Evolutionary conservation across 495 filamentous ascomycete species (phyloP).

Genomic region (Aspergillus diversus): DNA sequence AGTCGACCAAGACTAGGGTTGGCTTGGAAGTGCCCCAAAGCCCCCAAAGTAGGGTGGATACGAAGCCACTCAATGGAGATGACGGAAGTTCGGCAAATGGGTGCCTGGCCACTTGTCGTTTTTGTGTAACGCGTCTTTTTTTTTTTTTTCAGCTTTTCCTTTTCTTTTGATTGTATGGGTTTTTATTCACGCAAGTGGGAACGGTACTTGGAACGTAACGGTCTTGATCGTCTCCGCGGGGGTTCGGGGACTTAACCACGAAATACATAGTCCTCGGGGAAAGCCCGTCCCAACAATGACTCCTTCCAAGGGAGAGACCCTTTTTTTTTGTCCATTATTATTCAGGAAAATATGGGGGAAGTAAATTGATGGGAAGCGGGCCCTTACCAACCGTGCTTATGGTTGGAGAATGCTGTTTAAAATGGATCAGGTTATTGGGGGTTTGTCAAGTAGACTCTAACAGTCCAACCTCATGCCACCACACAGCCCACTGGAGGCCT

Average conservation of each 20-base stretch:
- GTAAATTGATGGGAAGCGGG: background rate
- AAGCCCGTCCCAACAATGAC: no score
- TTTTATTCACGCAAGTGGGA: background rate
- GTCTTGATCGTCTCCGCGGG: background rate
- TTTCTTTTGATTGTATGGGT: background rate
- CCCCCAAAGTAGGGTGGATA: background rate
- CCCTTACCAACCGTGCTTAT: background rate
- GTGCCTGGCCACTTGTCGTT: background rate
- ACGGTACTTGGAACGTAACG: background rate
- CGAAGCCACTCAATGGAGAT: background rate
- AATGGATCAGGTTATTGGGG: background rate
- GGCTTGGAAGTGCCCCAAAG: background rate
- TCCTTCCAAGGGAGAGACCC: background rate
- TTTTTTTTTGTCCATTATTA: background rate
- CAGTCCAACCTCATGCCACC: background rate
- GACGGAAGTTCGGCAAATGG: background rate
- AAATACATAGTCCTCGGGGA: no score
- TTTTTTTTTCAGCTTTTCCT: background rate
- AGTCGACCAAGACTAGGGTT: no score
- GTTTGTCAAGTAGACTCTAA: background rate
- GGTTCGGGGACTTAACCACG: background rate
- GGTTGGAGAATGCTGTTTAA: background rate
- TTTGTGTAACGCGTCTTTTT: background rate
- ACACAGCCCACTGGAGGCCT: slow-evolving; percentile 8
- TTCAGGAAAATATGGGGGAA: background rate